Base-by-base conservation (phyloP, 2,329 filamentous ascomycete genomes). In the Grosmannia clavigera region DNA sequence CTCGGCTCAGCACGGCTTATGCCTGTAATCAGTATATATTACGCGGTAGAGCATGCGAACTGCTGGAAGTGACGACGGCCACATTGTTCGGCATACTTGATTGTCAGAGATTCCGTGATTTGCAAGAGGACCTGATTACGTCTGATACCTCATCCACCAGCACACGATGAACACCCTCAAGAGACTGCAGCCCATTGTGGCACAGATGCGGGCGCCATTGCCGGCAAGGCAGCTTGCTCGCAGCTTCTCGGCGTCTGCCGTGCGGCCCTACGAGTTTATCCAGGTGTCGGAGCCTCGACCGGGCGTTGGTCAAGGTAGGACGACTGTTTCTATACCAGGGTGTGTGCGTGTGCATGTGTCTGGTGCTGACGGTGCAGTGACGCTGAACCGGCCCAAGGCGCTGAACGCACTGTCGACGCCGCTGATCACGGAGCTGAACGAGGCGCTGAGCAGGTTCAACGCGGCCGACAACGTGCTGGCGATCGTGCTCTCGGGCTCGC, bases 321-420 rank as follows among this genome's bases (percentile, higher is more conserved):
- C 0, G 19, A 14, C 40, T 19, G 14, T 43, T 16, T 43, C 22
- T 22, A 22, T 22, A 22, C 22, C 22, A 22, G 22, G 22, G 22
- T 22, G 22, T 22, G 22, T 22, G 22, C 22, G 31, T 31, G 31
- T 5, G 31, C 31, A 7, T 5, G 14, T 33, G 12, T 12, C 22
- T n/a, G 22, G 16, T n/a, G 35, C 55, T 60, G 43, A 58, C 56
- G 5, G 27, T 5, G 12, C 66, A 96, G 92, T 97, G 69, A 94
- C 91, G 16, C 79, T 99, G 65, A 90, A 95, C 80, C 88, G 94
- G 53, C 94, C 94, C 64, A 96, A 95, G 79, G 91, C 92, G 53
- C 85, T 96, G 69, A 99, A 99, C 73, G 94, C 94, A 54, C 84
- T 99, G 65, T 92, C 82, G 75, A 94, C 89, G 7, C 90, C 92